Conservation (phyloP, 129 eudicot genomes). For the Lactuca saligna region DNA sequence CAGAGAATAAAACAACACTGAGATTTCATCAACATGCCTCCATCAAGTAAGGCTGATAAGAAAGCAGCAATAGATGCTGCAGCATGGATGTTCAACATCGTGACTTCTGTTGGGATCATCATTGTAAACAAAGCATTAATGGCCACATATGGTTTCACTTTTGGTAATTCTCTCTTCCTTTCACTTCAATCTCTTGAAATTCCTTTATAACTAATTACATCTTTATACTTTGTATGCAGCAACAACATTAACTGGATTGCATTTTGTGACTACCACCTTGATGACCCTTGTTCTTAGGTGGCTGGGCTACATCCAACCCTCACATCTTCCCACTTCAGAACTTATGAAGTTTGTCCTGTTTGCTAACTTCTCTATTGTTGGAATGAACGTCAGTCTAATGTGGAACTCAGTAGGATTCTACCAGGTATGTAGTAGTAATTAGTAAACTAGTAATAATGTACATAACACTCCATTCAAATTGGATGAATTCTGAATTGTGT, state of each 20-base stretch:
- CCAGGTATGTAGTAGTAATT: slow-evolving; percentile 42
- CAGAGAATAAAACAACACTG: slow-evolving; percentile 33
- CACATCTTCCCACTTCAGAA: slow-evolving; percentile 62
- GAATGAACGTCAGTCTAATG: slow-evolving; percentile 91
- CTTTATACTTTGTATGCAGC: slow-evolving; percentile 44
- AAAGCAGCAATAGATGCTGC: slow-evolving; percentile 82
- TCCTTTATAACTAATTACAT: slow-evolving; percentile 4
- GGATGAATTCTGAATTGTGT: background rate
- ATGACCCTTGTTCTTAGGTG: slow-evolving; percentile 71
- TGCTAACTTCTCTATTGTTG: slow-evolving; percentile 88
- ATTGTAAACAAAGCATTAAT: slow-evolving; percentile 90
- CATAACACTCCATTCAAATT: background rate
- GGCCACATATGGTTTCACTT: slow-evolving; percentile 84
- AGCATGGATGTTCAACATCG: slow-evolving; percentile 90
- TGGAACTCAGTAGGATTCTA: slow-evolving; percentile 92
- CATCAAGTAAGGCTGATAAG: slow-evolving; percentile 73
- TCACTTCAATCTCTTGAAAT: background rate
- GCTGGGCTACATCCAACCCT: slow-evolving; percentile 78
- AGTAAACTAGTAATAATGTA: no score
- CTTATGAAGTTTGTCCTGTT: slow-evolving; percentile 64
- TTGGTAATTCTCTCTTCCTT: slow-evolving; percentile 39
- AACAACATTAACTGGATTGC: slow-evolving; percentile 82
- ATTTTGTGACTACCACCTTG: slow-evolving; percentile 73
- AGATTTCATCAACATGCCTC: slow-evolving; percentile 44
- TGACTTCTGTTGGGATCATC: slow-evolving; percentile 89